Evolutionary conservation across 1,139 yeast species (phyloP).

Genomic region (Keqinozyma sinolaborantium): DNA sequence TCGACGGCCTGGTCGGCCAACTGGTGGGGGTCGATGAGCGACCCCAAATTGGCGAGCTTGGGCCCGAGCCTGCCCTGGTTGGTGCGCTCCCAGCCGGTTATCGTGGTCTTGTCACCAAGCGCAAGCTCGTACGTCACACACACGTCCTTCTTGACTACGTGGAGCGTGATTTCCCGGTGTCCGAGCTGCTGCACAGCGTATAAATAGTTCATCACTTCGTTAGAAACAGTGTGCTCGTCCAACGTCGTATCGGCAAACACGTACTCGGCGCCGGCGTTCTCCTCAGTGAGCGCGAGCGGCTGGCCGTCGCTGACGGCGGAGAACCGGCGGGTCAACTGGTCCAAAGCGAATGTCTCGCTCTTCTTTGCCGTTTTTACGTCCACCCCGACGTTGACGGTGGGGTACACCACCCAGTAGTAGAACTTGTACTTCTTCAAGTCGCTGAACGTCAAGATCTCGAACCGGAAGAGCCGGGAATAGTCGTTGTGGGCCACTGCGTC

Average conservation of each 20-base stretch:
- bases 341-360: constrained; percentile 1
- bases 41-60: constrained; percentile 75
- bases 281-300: neutral
- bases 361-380: constrained; percentile 2
- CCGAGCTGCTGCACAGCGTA: constrained; percentile 47
- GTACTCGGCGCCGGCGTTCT: constrained; percentile 17
- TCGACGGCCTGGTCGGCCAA: constrained; percentile 92
- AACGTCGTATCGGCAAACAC: constrained; percentile 65
- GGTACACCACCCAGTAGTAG: constrained; percentile 87
- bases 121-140: constrained; percentile 5
- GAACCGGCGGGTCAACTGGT: too few species aligned
- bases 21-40: constrained; percentile 73
- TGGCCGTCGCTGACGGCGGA: too few species aligned
- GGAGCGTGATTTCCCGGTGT: constrained; percentile 33
- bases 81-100: constrained; percentile 91
- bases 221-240: constrained; percentile 47
- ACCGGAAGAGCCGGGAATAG: constrained; percentile 24
- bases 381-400: constrained; percentile 55
- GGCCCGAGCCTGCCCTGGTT: constrained; percentile 72
- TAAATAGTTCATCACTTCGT: constrained; percentile 63
- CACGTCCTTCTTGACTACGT: constrained; percentile 20
- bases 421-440: constrained; percentile 87
- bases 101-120: constrained; percentile 23
- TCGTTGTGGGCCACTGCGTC: constrained; percentile 10
- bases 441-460: constrained; percentile 68